These are phyloP conservation scores for Bromus sterilis DNA, from an alignment of 176 grass and related monocot species.

Conservation along the genomic window DNA sequence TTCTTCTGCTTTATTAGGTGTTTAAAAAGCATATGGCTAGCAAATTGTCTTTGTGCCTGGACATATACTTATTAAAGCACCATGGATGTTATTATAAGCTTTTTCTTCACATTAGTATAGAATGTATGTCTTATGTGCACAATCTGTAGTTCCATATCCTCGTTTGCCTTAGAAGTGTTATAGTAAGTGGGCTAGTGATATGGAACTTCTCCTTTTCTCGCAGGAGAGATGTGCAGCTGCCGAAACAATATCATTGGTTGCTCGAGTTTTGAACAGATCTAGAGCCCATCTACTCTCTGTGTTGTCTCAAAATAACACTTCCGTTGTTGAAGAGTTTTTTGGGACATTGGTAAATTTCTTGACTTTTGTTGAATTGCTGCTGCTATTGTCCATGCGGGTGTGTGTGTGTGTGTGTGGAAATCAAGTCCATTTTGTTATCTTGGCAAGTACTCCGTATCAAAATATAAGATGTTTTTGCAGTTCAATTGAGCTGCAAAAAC, in stretches of 20 bases:
- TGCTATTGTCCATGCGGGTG: background rate
- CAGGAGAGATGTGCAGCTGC: conserved; percentile 92
- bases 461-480: too few relatives aligned
- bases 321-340: conserved; percentile 81
- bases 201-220: background rate
- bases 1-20: background rate
- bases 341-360: conserved; percentile 61
- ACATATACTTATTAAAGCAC: background rate
- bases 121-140: background rate
- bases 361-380: background rate
- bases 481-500: too few relatives aligned
- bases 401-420: too few relatives aligned
- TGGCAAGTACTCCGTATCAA: too few relatives aligned
- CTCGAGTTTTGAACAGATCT: conserved; percentile 85
- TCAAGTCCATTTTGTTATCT: background rate
- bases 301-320: conserved; percentile 66
- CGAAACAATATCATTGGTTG: conserved; percentile 87
- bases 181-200: background rate
- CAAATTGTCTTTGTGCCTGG: background rate
- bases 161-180: conserved; percentile 3
- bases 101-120: conserved; percentile 6
- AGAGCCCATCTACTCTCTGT: conserved; percentile 69
- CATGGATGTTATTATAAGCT: background rate
- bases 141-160: conserved; percentile 6
- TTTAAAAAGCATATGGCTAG: background rate